Evolutionary conservation across 2,329 filamentous ascomycete species (phyloP).

Genomic region (Fusarium globosum): DNA sequence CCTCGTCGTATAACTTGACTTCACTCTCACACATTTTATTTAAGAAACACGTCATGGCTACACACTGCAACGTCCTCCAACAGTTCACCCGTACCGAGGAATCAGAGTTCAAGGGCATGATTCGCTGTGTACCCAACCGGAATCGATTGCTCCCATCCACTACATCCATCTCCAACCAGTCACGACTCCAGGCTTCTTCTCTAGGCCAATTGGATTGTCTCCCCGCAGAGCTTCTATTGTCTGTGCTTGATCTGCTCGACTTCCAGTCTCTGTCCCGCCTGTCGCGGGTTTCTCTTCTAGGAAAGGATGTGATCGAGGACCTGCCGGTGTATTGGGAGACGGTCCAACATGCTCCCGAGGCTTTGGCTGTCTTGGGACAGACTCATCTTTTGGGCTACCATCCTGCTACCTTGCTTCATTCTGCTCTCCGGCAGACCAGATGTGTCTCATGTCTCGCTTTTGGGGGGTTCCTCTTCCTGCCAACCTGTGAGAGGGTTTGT

Average conservation of each 20-base stretch:
- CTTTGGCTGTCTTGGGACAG: conserved; percentile 41
- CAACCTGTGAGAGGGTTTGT: conserved; percentile 48
- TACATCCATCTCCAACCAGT: conserved; percentile 11
- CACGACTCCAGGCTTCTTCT: conserved; percentile 26
- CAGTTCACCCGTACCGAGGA: conserved; percentile 32
- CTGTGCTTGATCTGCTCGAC: conserved; percentile 44
- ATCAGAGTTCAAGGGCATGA: conserved; percentile 37
- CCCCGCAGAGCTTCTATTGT: conserved; percentile 41
- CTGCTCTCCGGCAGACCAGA: conserved; percentile 35
- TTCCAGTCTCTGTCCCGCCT: conserved; percentile 47
- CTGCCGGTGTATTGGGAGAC: conserved; percentile 54
- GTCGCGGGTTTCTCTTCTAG: conserved; percentile 41
- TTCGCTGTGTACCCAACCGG: conserved; percentile 18
- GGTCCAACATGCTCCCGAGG: conserved; percentile 53
- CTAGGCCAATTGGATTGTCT: conserved; percentile 45
- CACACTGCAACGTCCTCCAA: conserved; percentile 11
- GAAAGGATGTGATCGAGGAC: conserved; percentile 41
- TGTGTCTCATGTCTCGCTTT: conserved; percentile 47
- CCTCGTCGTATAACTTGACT: conserved; percentile 2
- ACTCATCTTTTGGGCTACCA: conserved; percentile 41
- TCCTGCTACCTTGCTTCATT: conserved; percentile 36
- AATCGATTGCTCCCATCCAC: conserved; percentile 19
- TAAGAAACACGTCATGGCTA: conserved; percentile 10
- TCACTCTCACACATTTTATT: background rate
- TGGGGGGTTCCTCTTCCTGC: conserved; percentile 48